Evolutionary conservation across 2,329 filamentous ascomycete species (phyloP), one percentile per base, ranked within the genome.

Genomic region (Alternaria tenuissima): DNA sequence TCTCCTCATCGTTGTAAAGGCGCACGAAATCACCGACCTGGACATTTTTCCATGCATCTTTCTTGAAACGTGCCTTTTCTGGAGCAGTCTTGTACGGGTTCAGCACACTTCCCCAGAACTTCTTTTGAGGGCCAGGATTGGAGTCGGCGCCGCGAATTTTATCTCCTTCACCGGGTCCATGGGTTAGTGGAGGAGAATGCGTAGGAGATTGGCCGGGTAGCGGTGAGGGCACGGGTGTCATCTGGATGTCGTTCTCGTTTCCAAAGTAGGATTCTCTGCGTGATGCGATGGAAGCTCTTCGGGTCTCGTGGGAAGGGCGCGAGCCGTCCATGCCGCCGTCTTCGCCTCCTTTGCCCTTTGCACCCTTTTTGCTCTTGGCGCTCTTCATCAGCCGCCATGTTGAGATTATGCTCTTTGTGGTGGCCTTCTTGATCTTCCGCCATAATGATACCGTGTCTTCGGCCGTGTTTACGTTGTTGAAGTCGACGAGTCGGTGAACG

Each of bases 21-120:
- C 96, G 92, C 55, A 99, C 90, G 79, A 97, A 98, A 78, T 99
- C 95, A 48, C 95, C 95, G 8, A 99, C 95, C 71, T 94, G 89
- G 14, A 99, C 86, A 71, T 89, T 96, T 81, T 99, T 99, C 95
- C 95, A 99, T 43, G 88, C 89, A 73, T 97, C 94, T 70, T 90
- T 91, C 78, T 96, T 94, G 81, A 99, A 99, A 24, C 91, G 87
- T 34, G 94, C 92, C 51, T 87, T 90, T 55, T 90, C 91, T 5
- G 87, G 83, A 0, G 86, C 81, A 14, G 87, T 84, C 61, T 88
- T 85, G 47, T 87, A 85, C 30, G 87, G 88, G 74, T 98, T 92
- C 66, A 98, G 86, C 39, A 99, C 76, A 71, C 83, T 91, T 54
- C 89, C 89, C 69, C 87, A 87, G 64, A 85, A 84, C 67, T 85